Percentiles rank a stretch among this genome's conserved stretches.
Evolutionary conservation across 495 filamentous ascomycete genomes (phyloP).

Genomic region (Xylaria longipes): DNA sequence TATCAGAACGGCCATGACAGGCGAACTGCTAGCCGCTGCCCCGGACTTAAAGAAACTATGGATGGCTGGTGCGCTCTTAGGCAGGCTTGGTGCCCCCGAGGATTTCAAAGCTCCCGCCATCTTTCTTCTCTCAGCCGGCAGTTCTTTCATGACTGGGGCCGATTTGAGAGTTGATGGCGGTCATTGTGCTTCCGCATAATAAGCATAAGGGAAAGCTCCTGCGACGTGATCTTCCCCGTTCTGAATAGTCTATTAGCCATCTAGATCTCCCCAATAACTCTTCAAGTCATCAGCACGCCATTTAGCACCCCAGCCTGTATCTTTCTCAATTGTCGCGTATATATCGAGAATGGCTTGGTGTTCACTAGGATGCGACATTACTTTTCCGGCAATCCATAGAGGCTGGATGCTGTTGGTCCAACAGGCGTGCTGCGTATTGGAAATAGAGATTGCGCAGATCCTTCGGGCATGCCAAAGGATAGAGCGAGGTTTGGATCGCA

Average conservation of each 20-base stretch:
- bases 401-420: constrained; percentile 7
- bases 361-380: background rate
- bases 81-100: constrained; percentile 46
- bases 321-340: constrained; percentile 7
- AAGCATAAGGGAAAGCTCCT: background rate
- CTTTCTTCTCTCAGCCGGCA: constrained; percentile 53
- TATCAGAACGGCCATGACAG: constrained; percentile 33
- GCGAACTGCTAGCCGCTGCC: constrained; percentile 19
- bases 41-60: constrained; percentile 42
- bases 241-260: background rate
- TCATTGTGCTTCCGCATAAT: constrained; percentile 39
- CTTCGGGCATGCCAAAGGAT: background rate
- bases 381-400: background rate
- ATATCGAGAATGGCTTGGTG: constrained; percentile 10
- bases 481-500: background rate
- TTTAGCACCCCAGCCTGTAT: background rate
- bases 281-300: constrained; percentile 10
- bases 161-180: constrained; percentile 38
- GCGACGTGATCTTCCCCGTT: background rate
- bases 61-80: constrained; percentile 39
- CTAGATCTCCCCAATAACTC: background rate
- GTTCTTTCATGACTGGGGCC: constrained; percentile 42
- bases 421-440: background rate
- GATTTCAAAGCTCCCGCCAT: constrained; percentile 53
- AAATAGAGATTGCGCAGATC: background rate